phyloP scores from a whole-genome alignment of 2,329 filamentous ascomycete species.

The Ophidiomyces ophidiicola region DNA sequence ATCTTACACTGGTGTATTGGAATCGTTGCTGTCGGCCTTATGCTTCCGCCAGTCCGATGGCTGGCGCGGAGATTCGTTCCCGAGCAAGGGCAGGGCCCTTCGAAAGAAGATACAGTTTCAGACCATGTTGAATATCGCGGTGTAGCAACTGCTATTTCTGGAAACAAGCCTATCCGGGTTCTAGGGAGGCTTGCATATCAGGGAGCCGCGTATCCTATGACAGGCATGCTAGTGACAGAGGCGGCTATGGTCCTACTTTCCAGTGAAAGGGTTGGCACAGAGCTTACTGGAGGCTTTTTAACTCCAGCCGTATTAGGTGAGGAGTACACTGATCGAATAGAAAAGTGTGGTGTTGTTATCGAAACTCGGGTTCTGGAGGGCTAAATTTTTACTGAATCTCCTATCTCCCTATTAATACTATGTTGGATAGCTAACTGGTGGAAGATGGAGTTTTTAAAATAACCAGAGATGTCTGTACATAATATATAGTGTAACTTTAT shows the following conservation, averaged over 20 bases:
- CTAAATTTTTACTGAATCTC: no score
- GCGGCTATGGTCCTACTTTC: conserved; percentile 35
- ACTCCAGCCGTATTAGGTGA: conserved; percentile 40
- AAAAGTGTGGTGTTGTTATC: conserved; percentile 33
- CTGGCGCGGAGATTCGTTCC: conserved; percentile 37
- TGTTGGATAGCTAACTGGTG: no score
- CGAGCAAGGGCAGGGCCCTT: conserved; percentile 41
- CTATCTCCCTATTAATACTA: no score
- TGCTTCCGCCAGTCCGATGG: conserved; percentile 43
- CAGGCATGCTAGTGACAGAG: conserved; percentile 33
- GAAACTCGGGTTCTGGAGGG: conserved; percentile 28
- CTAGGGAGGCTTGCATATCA: conserved; percentile 33
- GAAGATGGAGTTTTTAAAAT: no score
- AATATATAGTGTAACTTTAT: no score
- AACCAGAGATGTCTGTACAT: no score
- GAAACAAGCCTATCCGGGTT: conserved; percentile 26
- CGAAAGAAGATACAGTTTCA: conserved; percentile 30
- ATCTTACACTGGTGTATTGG: conserved; percentile 39
- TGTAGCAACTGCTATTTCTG: conserved; percentile 33
- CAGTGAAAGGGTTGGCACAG: conserved; percentile 30
- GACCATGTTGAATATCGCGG: conserved; percentile 35
- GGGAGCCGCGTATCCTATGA: conserved; percentile 34
- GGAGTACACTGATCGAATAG: conserved; percentile 35
- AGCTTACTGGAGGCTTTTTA: conserved; percentile 36
- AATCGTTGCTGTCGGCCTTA: conserved; percentile 36